Evolutionary conservation across 2,329 filamentous ascomycete species (phyloP), one percentile per base, ranked within the genome.

Genomic region (Paraphoma chrysanthemicola): DNA sequence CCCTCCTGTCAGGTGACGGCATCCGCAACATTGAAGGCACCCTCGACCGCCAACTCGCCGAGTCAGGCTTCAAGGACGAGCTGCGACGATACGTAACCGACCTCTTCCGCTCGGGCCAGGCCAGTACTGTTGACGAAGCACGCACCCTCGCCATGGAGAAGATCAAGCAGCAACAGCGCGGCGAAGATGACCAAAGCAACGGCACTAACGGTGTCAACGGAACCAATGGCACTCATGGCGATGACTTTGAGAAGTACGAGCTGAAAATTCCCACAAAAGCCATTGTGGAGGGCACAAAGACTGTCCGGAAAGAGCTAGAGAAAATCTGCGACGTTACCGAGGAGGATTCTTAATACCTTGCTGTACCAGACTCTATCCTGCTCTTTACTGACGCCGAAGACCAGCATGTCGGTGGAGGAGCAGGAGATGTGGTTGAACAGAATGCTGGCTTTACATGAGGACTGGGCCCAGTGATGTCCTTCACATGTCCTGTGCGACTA

Each of bases 21-120:
- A 82, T 88, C 62, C 80, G 81, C 66, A 81, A 82, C 67, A 84
- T 89, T 43, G 84, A 87, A 67, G 66, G 76, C 38, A 79, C 81
- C 1, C 79, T 88, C 28, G 78, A 82, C 56, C 80, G 85, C 66
- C 80, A 82, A 18, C 80, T 88, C 10, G 82, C 85, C 65, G 79
- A 83, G 51, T 75, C 78, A n/a, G 85, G 85, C 63, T 89, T 86
- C 85, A 83, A 83, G 42, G 80, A 85, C 64, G 79, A 79, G 29
- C 78, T 89, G 57, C 82, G 82, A 54, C 77, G 76, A 45, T 82
- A 88, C 57, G 79, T 85, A 16, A 81, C 82, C 45, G 78, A 83
- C 53, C 79, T 88, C 41, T 81, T 88, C 52, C 83, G 85, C 63
- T 83, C 80, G 28, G 85, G 85, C 45, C 82, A 85, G 52, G 85